Base-by-base conservation (phyloP, 257 asterid genomes). In the Solanum lignicaule region DNA sequence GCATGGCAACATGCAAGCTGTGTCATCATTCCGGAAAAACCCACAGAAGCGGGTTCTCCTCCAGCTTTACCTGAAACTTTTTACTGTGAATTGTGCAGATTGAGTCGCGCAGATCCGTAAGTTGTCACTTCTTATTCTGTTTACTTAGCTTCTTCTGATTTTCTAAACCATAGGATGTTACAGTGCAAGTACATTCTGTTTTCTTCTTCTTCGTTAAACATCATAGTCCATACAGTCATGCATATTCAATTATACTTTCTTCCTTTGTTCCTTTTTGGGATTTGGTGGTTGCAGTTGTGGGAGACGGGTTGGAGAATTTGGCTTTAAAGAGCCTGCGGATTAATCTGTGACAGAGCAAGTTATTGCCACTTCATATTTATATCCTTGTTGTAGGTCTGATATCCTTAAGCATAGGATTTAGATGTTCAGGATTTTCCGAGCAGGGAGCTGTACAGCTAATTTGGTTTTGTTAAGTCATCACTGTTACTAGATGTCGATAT, bases 51-150 rank as follows among this genome's bases (percentile, higher is more conserved):
- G 33, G 88, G 84, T 87, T 90, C 90, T 88, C 84, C 90, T 85
- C 98, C 93, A 82, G 87, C 86, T 88, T 93, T 93, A 14, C 98
- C 98, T 3, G 98, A 93, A 74, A 88, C 83, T 65, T 98, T 97
- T 93, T 95, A 91, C 94, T 98, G 99, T 92, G 98, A 94, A 89
- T 90, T 94, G 65, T 98, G 99, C 90, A 94, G 99, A 91, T 91
- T 98, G 88, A 93, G 83, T 85, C 95, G 95, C 33, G 98, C 99
- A 86, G 99, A 98, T 87, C 99, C 99, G 99, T 98, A 93, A 95
- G 99, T 93, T 87, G 85, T 76, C 90, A 62, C 71, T 36, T 79
- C 71, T 36, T 79, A 60, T 78, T 86, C 32, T 68, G 87, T 27
- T 86, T 29, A 31, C 55, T 48, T 86, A 25, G 66, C 35, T 38